Evolutionary conservation across 169 alveolate species (phyloP), one percentile per base, ranked within the genome.

Genomic region (Cystoisospora suis): DNA sequence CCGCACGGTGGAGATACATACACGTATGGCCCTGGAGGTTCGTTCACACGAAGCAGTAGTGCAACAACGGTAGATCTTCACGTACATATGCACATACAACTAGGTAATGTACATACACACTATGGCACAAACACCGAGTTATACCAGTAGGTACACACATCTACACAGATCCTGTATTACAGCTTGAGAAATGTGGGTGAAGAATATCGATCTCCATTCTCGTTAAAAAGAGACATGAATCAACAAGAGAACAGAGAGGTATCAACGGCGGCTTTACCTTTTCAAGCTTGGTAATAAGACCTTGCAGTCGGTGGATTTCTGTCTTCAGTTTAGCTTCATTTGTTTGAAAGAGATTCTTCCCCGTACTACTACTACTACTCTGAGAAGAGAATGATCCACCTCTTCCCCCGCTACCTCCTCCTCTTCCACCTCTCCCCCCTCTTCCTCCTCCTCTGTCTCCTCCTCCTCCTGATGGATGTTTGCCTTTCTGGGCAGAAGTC

Each of bases 251-350:
- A 53, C 23, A 53, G 65, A 53, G 65, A 53, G 65, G 23, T 53
- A 53, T 53, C 12, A 23, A 53, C 65, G 23, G 9, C 7, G 45
- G 42, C n/a, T 69, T 46, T 38, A 69, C 87, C 59, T 86, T 75
- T 36, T 47, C 88, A 34, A 53, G 86, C 3, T 34, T 23, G 58
- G 27, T 7, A 70, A 91, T 75, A 9, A 61, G 47, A 23, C 65
- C 72, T 69, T 77, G 85, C 45, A 80, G 89, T 29, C 75, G 89
- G 75, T 65, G 88, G 38, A 49, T 40, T 7, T 38, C 91, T 34
- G 81, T 65, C 81, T 83, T 72, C 32, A 65, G 42, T 46, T 59
- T 86, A 34, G 81, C 89, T 45, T 81, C 88, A 27, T 72, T 58
- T 34, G 56, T 81, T 44, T 59, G 86, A 38, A 15, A 77, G 12